Conservation (phyloP, 2,329 filamentous ascomycete genomes). For the Tolypocladium pustulatum region DNA sequence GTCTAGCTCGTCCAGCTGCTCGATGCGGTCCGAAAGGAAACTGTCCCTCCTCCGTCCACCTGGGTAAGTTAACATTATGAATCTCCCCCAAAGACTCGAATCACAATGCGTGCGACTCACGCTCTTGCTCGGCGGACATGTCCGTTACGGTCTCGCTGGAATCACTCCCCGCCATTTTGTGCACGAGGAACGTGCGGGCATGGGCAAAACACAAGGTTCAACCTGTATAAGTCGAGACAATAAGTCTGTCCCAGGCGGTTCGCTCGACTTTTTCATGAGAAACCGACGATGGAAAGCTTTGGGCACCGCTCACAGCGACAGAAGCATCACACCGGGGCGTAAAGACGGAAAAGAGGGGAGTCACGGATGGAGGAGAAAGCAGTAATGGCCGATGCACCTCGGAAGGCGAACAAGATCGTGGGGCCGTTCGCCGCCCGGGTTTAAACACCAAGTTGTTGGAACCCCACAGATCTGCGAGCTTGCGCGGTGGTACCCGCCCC, state of each 20-base stretch:
- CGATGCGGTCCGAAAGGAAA: constrained; percentile 12
- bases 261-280: background rate
- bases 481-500: background rate
- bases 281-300: background rate
- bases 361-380: background rate
- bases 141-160: constrained; percentile 16
- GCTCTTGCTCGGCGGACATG: background rate
- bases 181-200: background rate
- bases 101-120: background rate
- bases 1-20: constrained; percentile 26
- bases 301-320: background rate
- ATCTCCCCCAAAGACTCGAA: background rate
- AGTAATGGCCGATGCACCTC: background rate
- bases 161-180: constrained; percentile 13
- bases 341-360: background rate
- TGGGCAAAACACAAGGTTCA: background rate
- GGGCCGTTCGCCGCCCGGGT: background rate
- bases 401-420: background rate
- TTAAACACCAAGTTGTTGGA: background rate
- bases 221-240: background rate
- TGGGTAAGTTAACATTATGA: background rate
- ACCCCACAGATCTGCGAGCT: background rate
- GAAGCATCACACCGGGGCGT: background rate
- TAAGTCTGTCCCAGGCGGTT: background rate
- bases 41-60: constrained; percentile 14